Evolutionary conservation across 768 basidiomycete genomes (phyloP), one percentile per base, ranked within the genome.

Genomic region (Dendrothele bispora): DNA sequence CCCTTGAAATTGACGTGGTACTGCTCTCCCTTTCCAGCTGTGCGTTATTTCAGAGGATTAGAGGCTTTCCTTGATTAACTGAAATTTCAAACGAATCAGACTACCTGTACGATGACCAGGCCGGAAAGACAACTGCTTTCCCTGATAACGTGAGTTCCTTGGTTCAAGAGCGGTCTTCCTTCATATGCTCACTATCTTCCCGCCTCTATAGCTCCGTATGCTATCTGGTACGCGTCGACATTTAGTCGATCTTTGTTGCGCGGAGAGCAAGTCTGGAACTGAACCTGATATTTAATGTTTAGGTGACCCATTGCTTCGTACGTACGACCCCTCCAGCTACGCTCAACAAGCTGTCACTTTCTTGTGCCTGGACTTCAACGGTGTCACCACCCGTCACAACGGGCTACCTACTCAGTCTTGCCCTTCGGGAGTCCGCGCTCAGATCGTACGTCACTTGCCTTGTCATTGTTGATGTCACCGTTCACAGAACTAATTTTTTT

Each of bases 81-180:
- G 17, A 41, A 15, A 3, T 21, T 35, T 12, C 34, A n/a, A n/a
- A n/a, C n/a, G n/a, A n/a, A n/a, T 26, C 50, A 79, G 77, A 80
- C 58, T 79, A 80, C 54, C 60, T 79, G 32, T 79, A 73, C 63
- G 65, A 59, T 43, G 70, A 77, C 53, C 72, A 62, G 36, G 58
- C 74, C 29, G 75, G 73, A 50, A 68, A 64, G 2, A 78, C 75
- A 2, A 78, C 74, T 1, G 71, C 75, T 5, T 81, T 81, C 58
- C 79, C 79, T 24, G 78, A 79, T 61, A 69, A 81, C 58, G 78
- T 78, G 37, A 61, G 72, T 64, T 18, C 10, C 18, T 17, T 35
- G 39, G 37, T n/a, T n/a, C n/a, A n/a, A n/a, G n/a, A n/a, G n/a
- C n/a, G n/a, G n/a, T 38, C 27, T 37, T 26, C 43, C 36, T 17